A percentile compares a stretch with the other conserved stretches of the same genome.
phyloP scores from a whole-genome alignment of 176 grass and related monocot genomes.

The Paspalum vaginatum region DNA sequence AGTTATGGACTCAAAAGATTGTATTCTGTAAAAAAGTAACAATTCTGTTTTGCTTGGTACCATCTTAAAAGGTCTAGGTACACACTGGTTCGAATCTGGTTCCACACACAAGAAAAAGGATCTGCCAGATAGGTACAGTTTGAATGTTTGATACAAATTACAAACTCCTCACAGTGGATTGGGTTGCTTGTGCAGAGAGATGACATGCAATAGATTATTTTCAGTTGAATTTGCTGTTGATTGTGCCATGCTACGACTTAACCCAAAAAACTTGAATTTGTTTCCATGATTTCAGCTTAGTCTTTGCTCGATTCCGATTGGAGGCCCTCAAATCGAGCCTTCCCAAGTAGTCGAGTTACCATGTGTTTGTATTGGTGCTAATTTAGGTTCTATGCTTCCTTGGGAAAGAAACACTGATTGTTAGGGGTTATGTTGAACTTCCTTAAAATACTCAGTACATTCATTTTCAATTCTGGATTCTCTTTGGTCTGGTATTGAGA shows the following conservation, averaged over 20 bases:
- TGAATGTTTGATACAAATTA: constrained; percentile 1
- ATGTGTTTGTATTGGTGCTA: neutral
- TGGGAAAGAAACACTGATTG: neutral
- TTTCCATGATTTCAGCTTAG: neutral
- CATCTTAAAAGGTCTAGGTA: neutral
- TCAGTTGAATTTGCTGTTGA: neutral
- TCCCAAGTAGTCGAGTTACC: neutral
- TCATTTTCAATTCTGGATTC: neutral
- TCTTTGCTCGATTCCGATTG: neutral
- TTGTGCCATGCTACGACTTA: neutral
- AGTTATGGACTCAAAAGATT: neutral
- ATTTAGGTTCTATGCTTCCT: neutral
- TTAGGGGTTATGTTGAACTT: neutral
- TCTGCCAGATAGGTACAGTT: neutral
- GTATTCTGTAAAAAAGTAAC: neutral
- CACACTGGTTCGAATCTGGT: neutral
- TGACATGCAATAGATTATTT: neutral
- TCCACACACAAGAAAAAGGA: neutral
- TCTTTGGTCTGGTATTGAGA: neutral
- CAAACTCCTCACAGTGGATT: neutral
- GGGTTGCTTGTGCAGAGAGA: neutral
- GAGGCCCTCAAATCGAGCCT: neutral
- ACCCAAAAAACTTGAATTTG: neutral
- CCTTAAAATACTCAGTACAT: neutral
- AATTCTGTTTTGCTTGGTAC: neutral